These are phyloP conservation scores for Acrasis kona DNA, from an alignment of 78 protist species.

Conservation along the genomic window DNA sequence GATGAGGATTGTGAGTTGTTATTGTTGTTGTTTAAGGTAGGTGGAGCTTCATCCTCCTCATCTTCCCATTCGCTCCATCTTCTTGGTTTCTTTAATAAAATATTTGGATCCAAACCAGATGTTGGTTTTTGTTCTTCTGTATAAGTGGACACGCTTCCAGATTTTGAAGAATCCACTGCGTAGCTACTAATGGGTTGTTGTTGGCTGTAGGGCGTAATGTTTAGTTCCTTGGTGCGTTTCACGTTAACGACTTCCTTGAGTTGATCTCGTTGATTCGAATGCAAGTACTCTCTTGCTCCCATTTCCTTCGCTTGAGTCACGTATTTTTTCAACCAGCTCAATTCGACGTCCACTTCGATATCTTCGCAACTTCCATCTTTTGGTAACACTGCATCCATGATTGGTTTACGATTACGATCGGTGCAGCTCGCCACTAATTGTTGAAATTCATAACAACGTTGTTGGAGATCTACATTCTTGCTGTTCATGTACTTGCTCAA, in stretches of 20 bases:
- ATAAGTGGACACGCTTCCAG: background rate
- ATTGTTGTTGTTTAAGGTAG: background rate
- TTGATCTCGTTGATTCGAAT: no score
- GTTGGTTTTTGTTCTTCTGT: background rate
- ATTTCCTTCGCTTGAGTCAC: constrained; percentile 7
- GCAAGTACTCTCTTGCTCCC: constrained; percentile 27
- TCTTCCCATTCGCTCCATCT: background rate
- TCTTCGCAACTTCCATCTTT: constrained; percentile 57
- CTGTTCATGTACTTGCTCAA: background rate
- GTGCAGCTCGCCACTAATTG: background rate
- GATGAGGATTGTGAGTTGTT: background rate
- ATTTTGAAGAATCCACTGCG: background rate
- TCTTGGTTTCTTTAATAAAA: background rate
- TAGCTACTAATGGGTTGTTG: background rate
- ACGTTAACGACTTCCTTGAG: background rate
- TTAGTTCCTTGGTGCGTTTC: background rate
- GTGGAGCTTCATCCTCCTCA: background rate
- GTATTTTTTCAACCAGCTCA: constrained; percentile 38
- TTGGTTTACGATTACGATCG: no score
- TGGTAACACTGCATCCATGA: constrained; percentile 38
- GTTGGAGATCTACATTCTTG: constrained; percentile 5
- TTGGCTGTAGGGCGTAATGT: background rate
- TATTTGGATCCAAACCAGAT: background rate
- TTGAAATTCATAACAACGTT: constrained; percentile 27
- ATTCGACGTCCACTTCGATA: constrained; percentile 42